phyloP scores from a whole-genome alignment of 2,329 filamentous ascomycete genomes.

The Penicillium aurantiogriseum region DNA sequence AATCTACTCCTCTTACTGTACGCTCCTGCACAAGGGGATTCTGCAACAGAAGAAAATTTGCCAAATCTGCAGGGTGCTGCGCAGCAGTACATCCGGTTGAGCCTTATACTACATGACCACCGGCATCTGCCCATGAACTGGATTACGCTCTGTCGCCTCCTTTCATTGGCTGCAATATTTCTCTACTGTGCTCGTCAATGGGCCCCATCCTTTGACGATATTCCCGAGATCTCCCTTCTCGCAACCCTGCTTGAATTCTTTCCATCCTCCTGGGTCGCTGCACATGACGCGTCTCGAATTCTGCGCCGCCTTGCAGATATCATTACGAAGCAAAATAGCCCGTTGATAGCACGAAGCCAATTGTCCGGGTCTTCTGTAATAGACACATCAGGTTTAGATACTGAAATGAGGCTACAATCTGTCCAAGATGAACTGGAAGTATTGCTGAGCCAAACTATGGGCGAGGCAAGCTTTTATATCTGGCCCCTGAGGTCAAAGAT shows the following conservation, averaged over 20 bases:
- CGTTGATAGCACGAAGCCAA: not conserved
- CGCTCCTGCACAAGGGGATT: not conserved
- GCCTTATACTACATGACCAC: not conserved
- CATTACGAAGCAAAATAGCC: not conserved
- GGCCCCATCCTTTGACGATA: not conserved
- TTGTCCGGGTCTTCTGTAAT: not conserved
- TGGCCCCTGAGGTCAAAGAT: not conserved
- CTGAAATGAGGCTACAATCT: not conserved
- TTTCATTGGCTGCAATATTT: not conserved
- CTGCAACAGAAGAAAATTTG: not conserved
- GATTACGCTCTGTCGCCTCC: not conserved
- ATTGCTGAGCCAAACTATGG: not conserved
- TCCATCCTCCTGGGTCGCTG: not conserved
- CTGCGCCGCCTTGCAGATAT: not conserved
- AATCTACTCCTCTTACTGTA: not conserved
- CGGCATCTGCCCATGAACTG: not conserved
- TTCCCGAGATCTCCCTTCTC: not conserved
- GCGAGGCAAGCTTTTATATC: not conserved
- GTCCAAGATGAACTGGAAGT: not conserved
- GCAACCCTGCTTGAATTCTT: not conserved
- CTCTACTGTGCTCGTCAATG: not conserved
- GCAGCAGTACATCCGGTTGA: not conserved
- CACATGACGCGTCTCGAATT: not conserved
- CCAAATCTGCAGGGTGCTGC: not conserved
- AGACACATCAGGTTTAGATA: not conserved